Percentiles rank a stretch among this genome's conserved stretches.
These are phyloP conservation scores for Eimeria brunetti DNA, from an alignment of 169 alveolate species.

Conservation along the genomic window DNA sequence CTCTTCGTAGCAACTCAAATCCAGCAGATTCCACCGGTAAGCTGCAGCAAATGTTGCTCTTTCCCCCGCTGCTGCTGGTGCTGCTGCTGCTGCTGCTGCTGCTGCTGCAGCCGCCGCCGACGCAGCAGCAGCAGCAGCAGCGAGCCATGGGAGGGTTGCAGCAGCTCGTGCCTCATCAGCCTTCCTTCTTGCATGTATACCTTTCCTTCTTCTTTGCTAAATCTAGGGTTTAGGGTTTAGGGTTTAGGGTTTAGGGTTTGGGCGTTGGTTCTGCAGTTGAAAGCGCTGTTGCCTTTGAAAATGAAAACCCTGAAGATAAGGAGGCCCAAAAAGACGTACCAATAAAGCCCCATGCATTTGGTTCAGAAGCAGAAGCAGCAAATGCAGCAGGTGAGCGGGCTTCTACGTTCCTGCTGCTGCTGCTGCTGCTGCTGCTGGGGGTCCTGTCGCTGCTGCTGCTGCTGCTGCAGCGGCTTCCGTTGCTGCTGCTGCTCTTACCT, in stretches of 20 bases:
- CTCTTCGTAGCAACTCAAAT: background rate
- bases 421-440: background rate
- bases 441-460: too few species aligned
- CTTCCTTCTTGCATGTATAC: too few species aligned
- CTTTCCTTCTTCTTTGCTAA: too few species aligned
- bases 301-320: background rate
- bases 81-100: background rate
- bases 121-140: background rate
- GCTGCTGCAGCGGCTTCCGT: background rate
- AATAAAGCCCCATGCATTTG: background rate
- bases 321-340: background rate
- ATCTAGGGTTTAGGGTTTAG: constrained; percentile 8
- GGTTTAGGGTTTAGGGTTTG: background rate
- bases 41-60: background rate
- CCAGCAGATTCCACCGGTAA: constrained; percentile 18
- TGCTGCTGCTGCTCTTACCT: background rate
- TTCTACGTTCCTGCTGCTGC: background rate
- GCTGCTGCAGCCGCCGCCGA: background rate
- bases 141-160: too few species aligned
- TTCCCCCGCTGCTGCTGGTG: background rate
- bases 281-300: background rate
- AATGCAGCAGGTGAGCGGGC: background rate
- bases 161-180: too few species aligned
- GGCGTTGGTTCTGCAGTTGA: background rate
- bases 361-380: background rate